Evolutionary conservation across 1,284 basidiomycete genomes (phyloP).

Genomic region (Schizopora paradoxa): DNA sequence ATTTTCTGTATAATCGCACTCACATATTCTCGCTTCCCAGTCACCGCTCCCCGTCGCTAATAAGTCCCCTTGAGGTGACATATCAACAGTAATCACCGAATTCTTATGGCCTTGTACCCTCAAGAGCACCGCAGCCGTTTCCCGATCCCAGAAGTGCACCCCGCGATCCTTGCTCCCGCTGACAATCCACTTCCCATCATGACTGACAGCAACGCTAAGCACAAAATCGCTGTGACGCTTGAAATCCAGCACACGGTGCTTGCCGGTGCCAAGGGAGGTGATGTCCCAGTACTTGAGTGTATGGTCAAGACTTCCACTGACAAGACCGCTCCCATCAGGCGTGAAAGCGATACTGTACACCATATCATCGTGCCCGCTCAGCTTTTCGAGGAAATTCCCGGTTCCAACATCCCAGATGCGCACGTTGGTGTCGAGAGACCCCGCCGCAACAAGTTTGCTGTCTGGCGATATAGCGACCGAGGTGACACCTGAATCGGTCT

Average conservation of each 20-base stretch:
- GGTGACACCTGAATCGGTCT: constrained; percentile 74
- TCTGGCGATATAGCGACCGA: constrained; percentile 79
- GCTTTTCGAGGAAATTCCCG: constrained; percentile 66
- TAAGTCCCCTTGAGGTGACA: constrained; percentile 68
- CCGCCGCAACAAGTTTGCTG: constrained; percentile 76
- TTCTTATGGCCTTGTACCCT: constrained; percentile 91
- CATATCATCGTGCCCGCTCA: constrained; percentile 79
- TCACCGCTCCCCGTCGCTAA: constrained; percentile 88
- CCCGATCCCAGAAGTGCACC: constrained; percentile 86
- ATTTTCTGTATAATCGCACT: too few relatives aligned
- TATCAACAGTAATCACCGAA: constrained; percentile 84
- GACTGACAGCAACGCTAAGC: constrained; percentile 73
- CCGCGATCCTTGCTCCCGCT: constrained; percentile 89
- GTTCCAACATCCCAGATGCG: constrained; percentile 82
- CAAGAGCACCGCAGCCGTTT: constrained; percentile 69
- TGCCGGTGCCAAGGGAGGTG: constrained; percentile 32
- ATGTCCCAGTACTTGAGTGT: constrained; percentile 89
- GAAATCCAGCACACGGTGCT: constrained; percentile 67
- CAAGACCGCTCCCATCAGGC: constrained; percentile 73
- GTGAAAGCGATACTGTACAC: constrained; percentile 80
- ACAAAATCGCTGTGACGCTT: constrained; percentile 87
- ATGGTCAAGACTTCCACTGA: constrained; percentile 83
- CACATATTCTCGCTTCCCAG: constrained; percentile 77
- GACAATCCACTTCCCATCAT: constrained; percentile 84
- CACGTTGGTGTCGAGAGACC: constrained; percentile 78